Base-by-base conservation (phyloP, 768 basidiomycete species). In the Rhizopogon vinicolor region DNA sequence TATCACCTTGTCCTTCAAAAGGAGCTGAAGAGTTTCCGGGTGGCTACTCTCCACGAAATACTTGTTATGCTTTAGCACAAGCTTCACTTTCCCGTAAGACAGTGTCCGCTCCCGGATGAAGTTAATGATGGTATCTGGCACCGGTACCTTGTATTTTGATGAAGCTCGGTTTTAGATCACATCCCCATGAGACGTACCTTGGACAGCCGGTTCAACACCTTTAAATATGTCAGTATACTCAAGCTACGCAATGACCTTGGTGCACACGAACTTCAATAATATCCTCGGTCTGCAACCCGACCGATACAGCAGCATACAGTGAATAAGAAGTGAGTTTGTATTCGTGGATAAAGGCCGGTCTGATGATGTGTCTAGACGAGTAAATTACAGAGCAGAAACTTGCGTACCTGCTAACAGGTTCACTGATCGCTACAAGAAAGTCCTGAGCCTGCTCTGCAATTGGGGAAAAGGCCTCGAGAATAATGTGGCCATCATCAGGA, bases 261-360 rank as follows among this genome's bases (percentile, higher is more conserved):
- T 53, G 44, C n/a, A 35, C 44, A 53, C 42, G 52, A 55, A 98
- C 96, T 78, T 95, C 93, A 71, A 98, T 97, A 63, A 98, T 98
- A 70, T 98, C 95, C 63, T 96, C 89, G 8, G 97, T 98, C 69
- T 98, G 93, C 29, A 99, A 76, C 29, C 97, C 97, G 57, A 99
- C 97, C 13, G 96, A 98, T 58, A 99, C 96, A 49, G 97, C 97
- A 57, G 97, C 97, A 71, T 99, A 98, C 14, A 99, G 78, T 16
- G 96, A 98, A 72, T 98, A 97, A 44, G 94, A 89, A 55, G 96
- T 98, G 67, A 99, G 84, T 74, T 96, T 93, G 80, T 98, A 99
- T 78, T 98, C 97, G 75, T 99, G 96, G 59, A 98, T 95, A 74
- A 96, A 93, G 46, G 93, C 87, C 51, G 97, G 97, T 78, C 96